Conservation (phyloP, 208 protist genomes). For the Vickermania ingenoplastis region DNA sequence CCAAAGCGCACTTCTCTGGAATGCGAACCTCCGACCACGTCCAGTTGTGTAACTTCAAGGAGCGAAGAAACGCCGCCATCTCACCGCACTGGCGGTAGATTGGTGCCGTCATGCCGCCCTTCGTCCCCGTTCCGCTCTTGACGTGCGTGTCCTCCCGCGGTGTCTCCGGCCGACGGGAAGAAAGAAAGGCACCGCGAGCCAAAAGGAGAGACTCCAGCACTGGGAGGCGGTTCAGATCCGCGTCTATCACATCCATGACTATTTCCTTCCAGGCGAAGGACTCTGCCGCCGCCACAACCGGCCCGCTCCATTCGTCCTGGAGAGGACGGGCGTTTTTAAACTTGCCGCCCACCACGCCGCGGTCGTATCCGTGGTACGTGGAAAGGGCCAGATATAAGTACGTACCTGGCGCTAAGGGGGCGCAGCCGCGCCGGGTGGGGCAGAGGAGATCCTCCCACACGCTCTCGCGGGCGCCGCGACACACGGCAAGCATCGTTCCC, state of each 20-base stretch:
- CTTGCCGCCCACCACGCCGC: slow-evolving; percentile 5
- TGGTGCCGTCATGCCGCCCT: slow-evolving; percentile 4
- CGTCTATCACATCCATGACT: slow-evolving; percentile 42
- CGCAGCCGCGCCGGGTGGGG: slow-evolving; percentile 32
- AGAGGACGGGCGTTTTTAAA: slow-evolving; percentile 16
- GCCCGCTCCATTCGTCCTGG: slow-evolving; percentile 36
- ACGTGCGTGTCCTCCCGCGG: slow-evolving; percentile 52
- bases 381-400: slow-evolving; percentile 66
- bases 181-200: slow-evolving; percentile 25
- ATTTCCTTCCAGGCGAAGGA: slow-evolving; percentile 30
- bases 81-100: slow-evolving; percentile 24
- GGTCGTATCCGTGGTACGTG: slow-evolving; percentile 63
- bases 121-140: slow-evolving; percentile 42
- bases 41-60: slow-evolving; percentile 79
- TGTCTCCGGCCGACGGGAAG: slow-evolving; percentile 25
- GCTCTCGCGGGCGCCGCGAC: slow-evolving; percentile 35
- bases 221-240: slow-evolving; percentile 50
- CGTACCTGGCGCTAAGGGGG: slow-evolving; percentile 57
- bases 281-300: slow-evolving; percentile 24
- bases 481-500: slow-evolving; percentile 49
- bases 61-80: slow-evolving; percentile 71
- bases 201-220: slow-evolving; percentile 44
- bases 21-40: neutral
- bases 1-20: no score
- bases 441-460: slow-evolving; percentile 45